Base-by-base conservation (phyloP, 164 flowering plant genomes). In the Cinnamomum chago region DNA sequence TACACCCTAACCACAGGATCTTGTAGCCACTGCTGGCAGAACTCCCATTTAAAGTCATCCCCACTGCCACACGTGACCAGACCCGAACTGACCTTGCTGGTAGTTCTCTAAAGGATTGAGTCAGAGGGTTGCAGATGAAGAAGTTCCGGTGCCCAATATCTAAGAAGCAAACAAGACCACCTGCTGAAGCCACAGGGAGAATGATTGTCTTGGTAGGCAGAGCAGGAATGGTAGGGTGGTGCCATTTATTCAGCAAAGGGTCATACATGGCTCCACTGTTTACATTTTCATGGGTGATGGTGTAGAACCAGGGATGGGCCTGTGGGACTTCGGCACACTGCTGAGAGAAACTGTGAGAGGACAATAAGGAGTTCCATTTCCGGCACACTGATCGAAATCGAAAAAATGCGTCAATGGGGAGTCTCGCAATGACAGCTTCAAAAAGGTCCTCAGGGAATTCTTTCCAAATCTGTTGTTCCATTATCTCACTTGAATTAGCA, bases 401-500 rank as follows among this genome's bases (percentile, higher is more conserved):
- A 79, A 93, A 93, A 72, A 93, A 87, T 47, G 93, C 78, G 14
- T 91, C 88, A 47, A 87, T 72, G 1, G 99, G 99, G 70, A 95
- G 91, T 75, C 98, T 84, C 20, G 99, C 97, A 80, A 93, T 84
- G 18, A 95, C 97, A 75, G 92, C 91, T 83, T 95, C 98, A 76
- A 85, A 85, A 20, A 95, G 94, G 81, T 95, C 99, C 78, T 93
- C 97, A 0, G 99, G 99, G 65, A 95, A 87, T 69, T 92, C 93
- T 81, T 90, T 90, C 99, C 99, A 95, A 67, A 95, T 92, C 7
- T 81, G 76, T 35, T 83, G 80, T 20, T 93, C 91, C 97, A 95
- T 88, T 30, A 72, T 74, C 70, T 87, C 90, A 58, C 78, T 58
- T 24, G 81, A 52, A 73, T 62, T 58, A 58, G 77, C 62, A 14